Base-by-base conservation (phyloP, 805 yeast genomes). In the Wickerhamiella spandovensis region DNA sequence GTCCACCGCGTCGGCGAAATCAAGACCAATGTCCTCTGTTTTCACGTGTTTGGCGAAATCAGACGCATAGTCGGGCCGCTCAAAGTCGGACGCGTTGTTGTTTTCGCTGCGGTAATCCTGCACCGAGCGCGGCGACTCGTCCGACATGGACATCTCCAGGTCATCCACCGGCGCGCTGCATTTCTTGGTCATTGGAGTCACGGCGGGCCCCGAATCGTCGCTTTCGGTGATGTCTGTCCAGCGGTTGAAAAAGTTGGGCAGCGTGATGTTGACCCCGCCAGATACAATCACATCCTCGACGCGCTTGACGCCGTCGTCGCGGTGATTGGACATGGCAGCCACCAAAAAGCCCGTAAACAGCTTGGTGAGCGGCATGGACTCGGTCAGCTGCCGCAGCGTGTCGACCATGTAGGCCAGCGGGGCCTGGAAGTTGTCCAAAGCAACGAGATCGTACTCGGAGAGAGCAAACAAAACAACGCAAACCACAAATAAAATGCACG, bases 381-480 rank as follows among this genome's bases (percentile, higher is more conserved):
- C 44, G 15, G 43, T 20, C 10, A 53, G 48, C 43, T 51, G 47
- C 17, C 38, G 43, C 50, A 53, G 30, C 9, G 56, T 53, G 30
- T 37, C 41, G 35, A 43, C 32, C 23, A 53, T 48, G 43, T 53
- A 53, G 25, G 49, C 54, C 12, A 53, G 51, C 24, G 56, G 56
- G 2, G 50, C 49, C 47, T 45, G 48, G 49, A 53, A 53, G 41
- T 47, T 51, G 25, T 51, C 50, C n/a, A 53, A 30, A n/a, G 52
- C 43, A 13, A 53, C 51, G 7, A 53, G 47, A 17, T 32, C 47
- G 42, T 51, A 44, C 21, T 51, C 50, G 17, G 48, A 22, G 10
- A 53, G 47, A 15, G 45, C 48, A 30, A 47, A 12, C 44, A 53
- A 46, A 5, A 51, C 32, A 1, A 53, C 43, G 8, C 52, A 46